Percentiles rank a stretch among this genome's conserved stretches.
Evolutionary conservation across 2,329 filamentous ascomycete species (phyloP).

Genomic region (Sphaceloma murrayae): DNA sequence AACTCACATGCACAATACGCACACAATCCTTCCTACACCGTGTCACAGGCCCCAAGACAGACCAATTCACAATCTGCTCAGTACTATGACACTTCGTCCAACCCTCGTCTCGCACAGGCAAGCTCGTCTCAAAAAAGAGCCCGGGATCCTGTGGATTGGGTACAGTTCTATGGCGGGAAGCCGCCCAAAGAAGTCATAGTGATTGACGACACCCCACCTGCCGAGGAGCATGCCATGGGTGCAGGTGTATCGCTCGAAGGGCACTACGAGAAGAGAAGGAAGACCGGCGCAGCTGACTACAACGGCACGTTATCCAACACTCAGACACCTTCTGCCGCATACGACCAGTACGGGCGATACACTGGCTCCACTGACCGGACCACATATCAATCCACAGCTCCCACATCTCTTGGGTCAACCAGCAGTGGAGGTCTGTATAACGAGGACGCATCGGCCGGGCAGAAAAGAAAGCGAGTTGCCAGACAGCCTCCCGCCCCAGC

Average conservation of each 20-base stretch:
- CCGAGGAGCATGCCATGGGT: slow-evolving; percentile 20
- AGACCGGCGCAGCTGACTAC: slow-evolving; percentile 41
- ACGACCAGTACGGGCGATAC: slow-evolving; percentile 56
- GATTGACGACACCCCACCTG: slow-evolving; percentile 41
- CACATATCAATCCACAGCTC: slow-evolving; percentile 65
- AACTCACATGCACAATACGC: slow-evolving; percentile 25
- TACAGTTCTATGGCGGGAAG: slow-evolving; percentile 30
- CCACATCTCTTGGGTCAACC: slow-evolving; percentile 67
- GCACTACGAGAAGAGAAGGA: slow-evolving; percentile 16
- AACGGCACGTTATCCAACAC: slow-evolving; percentile 66
- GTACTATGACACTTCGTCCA: slow-evolving; percentile 7
- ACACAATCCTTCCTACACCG: slow-evolving; percentile 2
- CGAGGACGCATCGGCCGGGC: slow-evolving; percentile 57
- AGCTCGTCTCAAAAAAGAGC: slow-evolving; percentile 17
- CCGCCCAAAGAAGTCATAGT: slow-evolving; percentile 43
- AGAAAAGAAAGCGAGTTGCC: slow-evolving; percentile 79
- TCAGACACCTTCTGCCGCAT: slow-evolving; percentile 51
- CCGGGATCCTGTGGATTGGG: slow-evolving; percentile 29
- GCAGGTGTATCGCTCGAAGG: slow-evolving; percentile 20
- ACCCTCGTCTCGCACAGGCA: slow-evolving; percentile 1
- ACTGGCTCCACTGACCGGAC: slow-evolving; percentile 77
- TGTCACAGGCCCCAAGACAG: slow-evolving; percentile 12
- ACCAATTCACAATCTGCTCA: slow-evolving; percentile 13
- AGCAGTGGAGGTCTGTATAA: slow-evolving; percentile 53
- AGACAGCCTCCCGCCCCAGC: slow-evolving; percentile 61